A percentile compares a stretch with the other conserved stretches of the same genome.
These are phyloP conservation scores for Nidularia pulvinata DNA, from an alignment of 768 basidiomycete species.

Conservation along the genomic window DNA sequence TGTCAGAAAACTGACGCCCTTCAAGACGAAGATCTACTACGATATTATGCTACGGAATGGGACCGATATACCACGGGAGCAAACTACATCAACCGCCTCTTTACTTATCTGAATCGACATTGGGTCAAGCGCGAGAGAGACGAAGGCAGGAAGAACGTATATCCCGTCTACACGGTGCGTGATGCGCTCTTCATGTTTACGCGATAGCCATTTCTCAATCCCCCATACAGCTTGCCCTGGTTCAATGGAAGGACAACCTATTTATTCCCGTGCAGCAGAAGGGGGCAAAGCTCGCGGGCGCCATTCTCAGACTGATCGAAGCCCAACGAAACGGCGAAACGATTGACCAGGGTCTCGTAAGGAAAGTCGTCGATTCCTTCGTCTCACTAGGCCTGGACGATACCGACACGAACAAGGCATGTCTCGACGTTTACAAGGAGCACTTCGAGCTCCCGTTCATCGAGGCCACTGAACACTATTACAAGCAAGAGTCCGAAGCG, in stretches of 20 bases:
- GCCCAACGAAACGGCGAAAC: slow-evolving; percentile 92
- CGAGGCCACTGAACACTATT: slow-evolving; percentile 86
- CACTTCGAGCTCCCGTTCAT: slow-evolving; percentile 92
- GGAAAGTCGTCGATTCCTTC: slow-evolving; percentile 94
- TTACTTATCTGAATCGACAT: slow-evolving; percentile 98
- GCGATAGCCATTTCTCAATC: slow-evolving; percentile 2
- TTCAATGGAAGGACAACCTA: slow-evolving; percentile 94
- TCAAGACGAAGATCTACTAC: slow-evolving; percentile 85
- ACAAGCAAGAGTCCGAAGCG: slow-evolving; percentile 87
- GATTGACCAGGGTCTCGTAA: slow-evolving; percentile 91
- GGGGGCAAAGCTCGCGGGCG: slow-evolving; percentile 80
- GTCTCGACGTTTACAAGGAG: slow-evolving; percentile 91
- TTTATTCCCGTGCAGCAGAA: slow-evolving; percentile 88
- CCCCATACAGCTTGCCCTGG: slow-evolving; percentile 85
- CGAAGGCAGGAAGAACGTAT: slow-evolving; percentile 93
- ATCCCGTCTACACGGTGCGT: slow-evolving; percentile 92
- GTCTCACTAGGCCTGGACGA: slow-evolving; percentile 96
- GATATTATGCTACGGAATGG: slow-evolving; percentile 94
- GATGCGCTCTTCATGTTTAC: background rate
- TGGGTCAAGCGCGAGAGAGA: slow-evolving; percentile 99
- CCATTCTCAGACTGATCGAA: slow-evolving; percentile 89
- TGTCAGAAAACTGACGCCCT: slow-evolving; percentile 73
- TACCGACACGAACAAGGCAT: slow-evolving; percentile 87
- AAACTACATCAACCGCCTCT: slow-evolving; percentile 95
- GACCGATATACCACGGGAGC: slow-evolving; percentile 96